Conservation (phyloP, 1,284 basidiomycete species). For the Trametes versicolor region DNA sequence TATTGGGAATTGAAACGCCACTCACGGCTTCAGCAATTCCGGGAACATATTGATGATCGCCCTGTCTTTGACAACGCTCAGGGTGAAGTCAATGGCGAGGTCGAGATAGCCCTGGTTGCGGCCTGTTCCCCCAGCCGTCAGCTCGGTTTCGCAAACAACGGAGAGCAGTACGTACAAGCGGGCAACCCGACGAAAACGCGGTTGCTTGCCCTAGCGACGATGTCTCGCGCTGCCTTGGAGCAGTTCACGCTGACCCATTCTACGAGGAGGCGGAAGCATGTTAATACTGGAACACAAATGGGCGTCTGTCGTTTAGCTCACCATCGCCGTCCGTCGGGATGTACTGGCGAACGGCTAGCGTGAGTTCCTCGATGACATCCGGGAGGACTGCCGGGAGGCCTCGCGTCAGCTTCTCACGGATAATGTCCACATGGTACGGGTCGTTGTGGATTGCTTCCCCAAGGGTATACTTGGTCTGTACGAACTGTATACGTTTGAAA, state of each 20-base stretch:
- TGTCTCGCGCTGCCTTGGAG: slow-evolving; percentile 50
- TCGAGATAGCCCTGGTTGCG: slow-evolving; percentile 34
- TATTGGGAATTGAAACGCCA: background rate
- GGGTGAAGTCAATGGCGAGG: slow-evolving; percentile 31
- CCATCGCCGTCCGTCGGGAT: slow-evolving; percentile 28
- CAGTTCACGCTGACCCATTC: slow-evolving; percentile 44
- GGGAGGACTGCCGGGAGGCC: slow-evolving; percentile 39
- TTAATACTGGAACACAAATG: background rate
- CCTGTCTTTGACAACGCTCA: slow-evolving; percentile 30
- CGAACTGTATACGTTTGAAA: background rate
- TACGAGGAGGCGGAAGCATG: slow-evolving; percentile 8
- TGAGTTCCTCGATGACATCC: slow-evolving; percentile 44
- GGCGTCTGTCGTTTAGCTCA: too few relatives aligned
- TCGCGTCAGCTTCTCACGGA: slow-evolving; percentile 38
- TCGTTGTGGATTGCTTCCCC: slow-evolving; percentile 24
- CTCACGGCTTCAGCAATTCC: slow-evolving; percentile 34
- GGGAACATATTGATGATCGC: slow-evolving; percentile 24
- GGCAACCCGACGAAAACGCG: slow-evolving; percentile 55
- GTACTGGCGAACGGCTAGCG: slow-evolving; percentile 33
- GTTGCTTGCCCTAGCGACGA: slow-evolving; percentile 55
- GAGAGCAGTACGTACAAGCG: slow-evolving; percentile 40
- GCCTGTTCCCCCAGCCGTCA: slow-evolving; percentile 27
- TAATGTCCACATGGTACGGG: slow-evolving; percentile 41
- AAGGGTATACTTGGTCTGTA: slow-evolving; percentile 20
- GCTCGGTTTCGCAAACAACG: too few relatives aligned